These are phyloP conservation scores for Sphaerulina vaccinii DNA, from an alignment of 2,329 filamentous ascomycete species.

Conservation along the genomic window DNA sequence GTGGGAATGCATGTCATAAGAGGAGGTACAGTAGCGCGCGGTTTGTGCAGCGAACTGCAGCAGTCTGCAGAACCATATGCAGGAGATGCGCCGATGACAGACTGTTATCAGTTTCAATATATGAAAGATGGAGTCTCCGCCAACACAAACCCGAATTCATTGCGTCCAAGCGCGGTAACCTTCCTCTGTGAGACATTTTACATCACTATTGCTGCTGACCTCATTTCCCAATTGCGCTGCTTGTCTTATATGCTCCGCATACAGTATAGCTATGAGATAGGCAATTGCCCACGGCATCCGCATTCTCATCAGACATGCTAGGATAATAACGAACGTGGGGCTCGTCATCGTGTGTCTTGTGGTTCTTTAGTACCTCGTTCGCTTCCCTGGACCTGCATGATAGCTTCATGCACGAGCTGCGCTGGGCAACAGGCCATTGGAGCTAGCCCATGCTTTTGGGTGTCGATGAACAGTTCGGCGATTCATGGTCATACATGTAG, in stretches of 20 bases:
- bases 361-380: not conserved
- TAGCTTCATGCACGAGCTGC: slow-evolving; percentile 15
- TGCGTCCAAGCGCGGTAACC: no score
- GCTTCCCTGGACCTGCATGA: slow-evolving; percentile 15
- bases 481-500: slow-evolving; percentile 18
- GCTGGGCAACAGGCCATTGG: slow-evolving; percentile 3
- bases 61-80: not conserved
- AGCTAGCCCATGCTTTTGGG: slow-evolving; percentile 12
- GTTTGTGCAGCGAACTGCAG: not conserved
- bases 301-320: not conserved
- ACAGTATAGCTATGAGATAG: not conserved
- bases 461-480: not conserved
- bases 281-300: not conserved
- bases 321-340: not conserved
- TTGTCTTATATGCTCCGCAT: not conserved
- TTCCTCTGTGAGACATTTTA: not conserved
- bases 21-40: not conserved
- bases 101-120: not conserved
- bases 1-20: not conserved
- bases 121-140: not conserved
- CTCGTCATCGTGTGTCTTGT: not conserved
- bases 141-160: not conserved
- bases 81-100: slow-evolving; percentile 1
- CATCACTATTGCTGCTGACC: not conserved
- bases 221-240: not conserved